These are phyloP conservation scores for Lactarius quietus DNA, from an alignment of 768 basidiomycete genomes.

Conservation along the genomic window DNA sequence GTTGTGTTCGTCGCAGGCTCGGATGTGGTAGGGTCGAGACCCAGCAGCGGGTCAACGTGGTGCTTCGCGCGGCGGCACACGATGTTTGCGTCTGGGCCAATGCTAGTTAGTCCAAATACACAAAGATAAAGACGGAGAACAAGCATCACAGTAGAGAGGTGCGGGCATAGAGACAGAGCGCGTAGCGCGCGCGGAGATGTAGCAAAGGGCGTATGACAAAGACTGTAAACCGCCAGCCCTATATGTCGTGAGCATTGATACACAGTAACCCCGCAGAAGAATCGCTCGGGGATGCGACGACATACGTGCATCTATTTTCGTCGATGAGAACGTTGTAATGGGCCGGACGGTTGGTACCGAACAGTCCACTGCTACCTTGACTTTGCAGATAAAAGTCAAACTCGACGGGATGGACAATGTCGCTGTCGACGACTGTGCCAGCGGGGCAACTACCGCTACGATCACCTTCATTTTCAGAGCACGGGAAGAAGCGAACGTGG, in stretches of 20 bases:
- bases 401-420: constrained; percentile 65
- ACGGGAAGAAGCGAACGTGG: constrained; percentile 62
- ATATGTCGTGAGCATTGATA: constrained; percentile 18
- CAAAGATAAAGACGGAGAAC: not conserved
- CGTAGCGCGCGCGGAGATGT: constrained; percentile 76
- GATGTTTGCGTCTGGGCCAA: constrained; percentile 62
- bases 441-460: constrained; percentile 70
- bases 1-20: constrained; percentile 40
- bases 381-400: constrained; percentile 78
- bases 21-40: constrained; percentile 56
- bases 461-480: constrained; percentile 45
- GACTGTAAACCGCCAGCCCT: constrained; percentile 68
- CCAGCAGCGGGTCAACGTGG: constrained; percentile 65
- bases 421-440: constrained; percentile 73
- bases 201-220: constrained; percentile 70
- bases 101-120: not conserved
- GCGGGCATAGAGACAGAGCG: constrained; percentile 81
- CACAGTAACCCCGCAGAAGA: not conserved
- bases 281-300: too few relatives aligned
- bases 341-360: constrained; percentile 70
- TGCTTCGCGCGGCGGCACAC: constrained; percentile 76
- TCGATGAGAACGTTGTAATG: constrained; percentile 53
- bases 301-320: constrained; percentile 61
- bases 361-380: constrained; percentile 70
- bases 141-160: constrained; percentile 68